Conservation (phyloP, 148 eudicot genomes). For the Rhododendron ferrugineum region DNA sequence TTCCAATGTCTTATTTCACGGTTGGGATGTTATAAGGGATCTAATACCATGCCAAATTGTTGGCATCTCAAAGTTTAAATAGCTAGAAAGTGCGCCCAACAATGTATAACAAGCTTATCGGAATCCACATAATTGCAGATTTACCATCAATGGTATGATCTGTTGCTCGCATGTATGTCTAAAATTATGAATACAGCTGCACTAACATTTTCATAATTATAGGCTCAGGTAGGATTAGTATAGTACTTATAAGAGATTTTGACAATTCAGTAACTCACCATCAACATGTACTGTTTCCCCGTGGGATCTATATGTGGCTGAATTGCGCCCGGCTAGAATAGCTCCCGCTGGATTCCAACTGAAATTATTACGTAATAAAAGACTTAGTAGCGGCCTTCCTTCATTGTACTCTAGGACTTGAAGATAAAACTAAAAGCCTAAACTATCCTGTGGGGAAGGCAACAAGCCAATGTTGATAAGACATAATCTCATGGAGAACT, state of each 20-base stretch:
- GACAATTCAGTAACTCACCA: constrained; percentile 66
- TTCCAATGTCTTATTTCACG: not conserved
- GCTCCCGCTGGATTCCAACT: constrained; percentile 99
- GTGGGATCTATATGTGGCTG: constrained; percentile 70
- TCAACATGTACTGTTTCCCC: constrained; percentile 63
- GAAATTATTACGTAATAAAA: constrained; percentile 7
- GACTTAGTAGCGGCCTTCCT: not conserved
- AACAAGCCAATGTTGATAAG: not conserved
- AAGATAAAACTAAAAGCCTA: not conserved
- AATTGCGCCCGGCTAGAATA: constrained; percentile 79
- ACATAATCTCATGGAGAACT: not conserved
- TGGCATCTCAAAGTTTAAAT: not conserved
- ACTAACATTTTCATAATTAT: not conserved
- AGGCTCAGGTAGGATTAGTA: constrained; percentile 2
- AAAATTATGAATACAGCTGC: not conserved
- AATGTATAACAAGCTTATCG: not conserved
- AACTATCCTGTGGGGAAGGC: not conserved
- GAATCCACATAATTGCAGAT: not conserved
- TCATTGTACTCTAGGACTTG: not conserved
- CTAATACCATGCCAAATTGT: not conserved
- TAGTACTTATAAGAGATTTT: not conserved
- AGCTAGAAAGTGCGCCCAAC: not conserved
- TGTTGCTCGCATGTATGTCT: not conserved
- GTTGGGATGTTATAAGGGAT: not conserved
- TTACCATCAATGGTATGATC: not conserved